Conservation (phyloP, 225 moss, liverwort and hornwort species). For the Marchantia polymorpha region DNA sequence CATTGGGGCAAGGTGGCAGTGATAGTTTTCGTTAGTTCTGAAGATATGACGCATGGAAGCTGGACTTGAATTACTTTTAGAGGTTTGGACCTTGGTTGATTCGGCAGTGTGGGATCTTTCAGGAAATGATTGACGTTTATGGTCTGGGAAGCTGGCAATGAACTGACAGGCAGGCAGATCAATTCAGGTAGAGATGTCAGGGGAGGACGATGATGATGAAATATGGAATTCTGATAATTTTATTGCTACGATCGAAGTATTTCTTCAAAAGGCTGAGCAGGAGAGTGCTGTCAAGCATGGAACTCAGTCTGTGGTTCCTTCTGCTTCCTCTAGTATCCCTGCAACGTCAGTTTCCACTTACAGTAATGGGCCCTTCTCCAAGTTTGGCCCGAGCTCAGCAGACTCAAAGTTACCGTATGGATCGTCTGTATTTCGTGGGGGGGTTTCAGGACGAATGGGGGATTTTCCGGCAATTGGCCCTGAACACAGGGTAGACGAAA, state of each 20-base stretch:
- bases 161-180: not conserved
- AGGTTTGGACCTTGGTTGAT: not conserved
- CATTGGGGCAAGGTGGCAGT: not conserved
- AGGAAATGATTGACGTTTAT: not conserved
- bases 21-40: not conserved
- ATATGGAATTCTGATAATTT: conserved; percentile 39
- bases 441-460: not conserved
- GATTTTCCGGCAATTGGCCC: not conserved
- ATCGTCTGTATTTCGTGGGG: conserved; percentile 1
- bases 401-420: conserved; percentile 7
- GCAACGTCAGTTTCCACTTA: not conserved
- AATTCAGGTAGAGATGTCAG: conserved; percentile 7
- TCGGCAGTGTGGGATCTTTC: not conserved
- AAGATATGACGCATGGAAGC: not conserved
- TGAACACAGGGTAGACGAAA: not conserved
- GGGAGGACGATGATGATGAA: conserved; percentile 33
- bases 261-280: conserved; percentile 36
- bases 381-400: not conserved
- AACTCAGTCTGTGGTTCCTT: conserved; percentile 19
- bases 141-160: not conserved
- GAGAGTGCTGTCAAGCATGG: conserved; percentile 38
- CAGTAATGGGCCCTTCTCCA: conserved; percentile 8
- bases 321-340: conserved; percentile 21
- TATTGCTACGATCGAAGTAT: conserved; percentile 37
- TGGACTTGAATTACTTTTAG: not conserved